Conservation (phyloP, 306 rosid species). For the peach (Prunus persica) region DNA sequence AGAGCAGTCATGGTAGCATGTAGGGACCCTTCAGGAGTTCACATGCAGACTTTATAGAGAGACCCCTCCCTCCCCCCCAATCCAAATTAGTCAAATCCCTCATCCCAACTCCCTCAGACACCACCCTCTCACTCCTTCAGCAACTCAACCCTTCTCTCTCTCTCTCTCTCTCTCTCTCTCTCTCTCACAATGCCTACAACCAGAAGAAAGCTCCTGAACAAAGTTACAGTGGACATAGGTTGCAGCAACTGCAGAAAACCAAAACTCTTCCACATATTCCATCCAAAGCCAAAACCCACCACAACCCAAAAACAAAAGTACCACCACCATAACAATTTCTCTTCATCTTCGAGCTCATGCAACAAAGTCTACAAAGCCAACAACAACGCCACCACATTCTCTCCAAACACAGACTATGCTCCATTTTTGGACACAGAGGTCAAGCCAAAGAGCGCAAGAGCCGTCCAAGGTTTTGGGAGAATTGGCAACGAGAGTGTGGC, state of each 20-base stretch:
- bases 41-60: constrained; percentile 32
- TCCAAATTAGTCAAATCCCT: background rate
- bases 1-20: constrained; percentile 19
- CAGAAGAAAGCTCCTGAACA: constrained; percentile 51
- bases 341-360: constrained; percentile 34
- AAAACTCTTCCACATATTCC: constrained; percentile 46
- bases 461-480: constrained; percentile 54
- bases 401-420: constrained; percentile 31
- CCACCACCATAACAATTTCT: background rate
- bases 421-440: constrained; percentile 29
- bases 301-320: constrained; percentile 31
- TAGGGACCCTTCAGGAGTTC: constrained; percentile 28
- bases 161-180: constrained; percentile 11
- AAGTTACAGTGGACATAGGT: constrained; percentile 52
- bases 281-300: constrained; percentile 42
- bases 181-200: constrained; percentile 41
- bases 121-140: background rate
- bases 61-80: background rate
- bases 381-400: constrained; percentile 33
- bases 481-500: constrained; percentile 79
- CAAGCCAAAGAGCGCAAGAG: constrained; percentile 15
- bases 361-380: constrained; percentile 32
- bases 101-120: background rate
- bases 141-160: constrained; percentile 5
- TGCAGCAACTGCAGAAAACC: constrained; percentile 69